Conservation (phyloP, 78 protist species). For the Planoprotostelium fungivorum region DNA sequence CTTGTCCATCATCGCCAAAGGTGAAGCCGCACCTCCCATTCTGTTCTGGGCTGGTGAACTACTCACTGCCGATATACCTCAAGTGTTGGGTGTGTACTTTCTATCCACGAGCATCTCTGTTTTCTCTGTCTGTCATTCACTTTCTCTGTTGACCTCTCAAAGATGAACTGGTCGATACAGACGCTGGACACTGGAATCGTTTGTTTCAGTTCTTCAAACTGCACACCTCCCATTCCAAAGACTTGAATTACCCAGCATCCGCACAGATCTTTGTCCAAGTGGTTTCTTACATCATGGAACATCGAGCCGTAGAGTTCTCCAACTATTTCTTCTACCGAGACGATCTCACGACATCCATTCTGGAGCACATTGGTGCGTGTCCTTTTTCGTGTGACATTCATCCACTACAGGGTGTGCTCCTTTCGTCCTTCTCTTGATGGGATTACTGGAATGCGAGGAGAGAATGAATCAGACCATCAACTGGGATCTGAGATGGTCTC, state of each 20-base stretch:
- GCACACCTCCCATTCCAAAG: neutral
- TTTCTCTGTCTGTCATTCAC: too few species aligned
- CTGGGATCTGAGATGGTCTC: neutral
- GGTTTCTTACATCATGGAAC: neutral
- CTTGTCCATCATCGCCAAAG: neutral
- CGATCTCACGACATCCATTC: neutral
- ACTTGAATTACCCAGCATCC: neutral
- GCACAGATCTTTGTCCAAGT: neutral
- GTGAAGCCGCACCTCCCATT: neutral
- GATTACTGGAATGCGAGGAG: neutral
- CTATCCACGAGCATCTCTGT: neutral
- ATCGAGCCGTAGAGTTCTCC: neutral
- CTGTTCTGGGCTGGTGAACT: neutral
- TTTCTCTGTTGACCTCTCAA: too few species aligned
- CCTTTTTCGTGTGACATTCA: neutral
- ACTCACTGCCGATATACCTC: neutral
- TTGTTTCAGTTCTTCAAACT: neutral
- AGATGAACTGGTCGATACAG: neutral
- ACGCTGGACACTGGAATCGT: neutral
- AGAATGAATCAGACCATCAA: neutral
- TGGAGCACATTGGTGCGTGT: neutral
- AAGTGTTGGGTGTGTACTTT: neutral
- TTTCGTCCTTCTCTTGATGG: neutral
- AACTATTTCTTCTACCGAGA: neutral
- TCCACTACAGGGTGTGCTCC: neutral